Percentiles rank a stretch among this genome's conserved stretches.
phyloP scores from a whole-genome alignment of 2,329 filamentous ascomycete genomes.

The Fusarium hainanense region DNA sequence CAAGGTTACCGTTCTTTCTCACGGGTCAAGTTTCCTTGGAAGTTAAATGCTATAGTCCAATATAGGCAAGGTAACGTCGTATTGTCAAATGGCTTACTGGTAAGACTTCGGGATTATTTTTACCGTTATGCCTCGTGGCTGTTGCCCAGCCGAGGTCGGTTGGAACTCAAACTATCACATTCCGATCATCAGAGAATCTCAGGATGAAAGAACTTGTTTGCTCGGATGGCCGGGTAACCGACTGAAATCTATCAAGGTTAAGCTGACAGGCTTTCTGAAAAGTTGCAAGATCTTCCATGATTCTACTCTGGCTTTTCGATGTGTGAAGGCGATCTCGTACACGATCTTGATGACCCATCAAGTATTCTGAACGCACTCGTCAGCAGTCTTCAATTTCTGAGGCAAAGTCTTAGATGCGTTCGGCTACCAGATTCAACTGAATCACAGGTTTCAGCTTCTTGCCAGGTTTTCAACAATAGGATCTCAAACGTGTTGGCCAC shows the following conservation, averaged over 20 bases:
- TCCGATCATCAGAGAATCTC: background rate
- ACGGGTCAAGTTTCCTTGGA: background rate
- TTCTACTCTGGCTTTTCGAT: background rate
- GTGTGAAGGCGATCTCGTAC: background rate
- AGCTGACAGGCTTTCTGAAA: background rate
- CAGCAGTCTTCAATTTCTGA: background rate
- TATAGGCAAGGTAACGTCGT: background rate
- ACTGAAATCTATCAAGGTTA: background rate
- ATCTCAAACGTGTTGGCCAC: background rate
- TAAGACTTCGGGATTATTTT: background rate
- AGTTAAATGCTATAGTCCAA: background rate
- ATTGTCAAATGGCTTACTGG: background rate
- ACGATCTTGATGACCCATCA: background rate
- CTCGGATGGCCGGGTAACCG: slow-evolving; percentile 10
- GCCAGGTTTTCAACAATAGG: background rate
- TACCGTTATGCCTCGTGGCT: slow-evolving; percentile 26
- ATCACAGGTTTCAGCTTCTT: background rate
- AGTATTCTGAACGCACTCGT: too few relatives aligned
- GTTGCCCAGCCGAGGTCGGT: background rate
- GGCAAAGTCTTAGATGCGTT: background rate
- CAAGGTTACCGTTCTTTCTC: background rate
- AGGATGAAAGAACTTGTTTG: background rate
- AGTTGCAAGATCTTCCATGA: background rate
- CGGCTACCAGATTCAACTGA: background rate
- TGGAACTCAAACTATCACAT: slow-evolving; percentile 18